These are phyloP conservation scores for Corymbia maculata DNA, from an alignment of 345 rosid genomes.

Conservation along the genomic window DNA sequence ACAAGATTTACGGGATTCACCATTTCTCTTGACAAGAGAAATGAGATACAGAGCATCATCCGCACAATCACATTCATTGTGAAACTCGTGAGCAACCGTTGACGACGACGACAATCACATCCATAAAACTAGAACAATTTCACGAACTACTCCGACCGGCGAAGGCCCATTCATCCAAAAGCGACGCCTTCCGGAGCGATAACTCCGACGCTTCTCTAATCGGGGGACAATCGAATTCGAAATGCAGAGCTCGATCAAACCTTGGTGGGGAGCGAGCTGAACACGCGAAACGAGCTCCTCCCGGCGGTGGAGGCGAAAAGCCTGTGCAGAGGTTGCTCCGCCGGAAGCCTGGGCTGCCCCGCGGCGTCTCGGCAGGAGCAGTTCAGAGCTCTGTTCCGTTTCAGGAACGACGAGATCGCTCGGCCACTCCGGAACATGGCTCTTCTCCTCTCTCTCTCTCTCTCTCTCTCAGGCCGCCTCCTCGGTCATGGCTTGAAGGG, in stretches of 20 bases:
- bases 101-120: background rate
- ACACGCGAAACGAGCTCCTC: constrained; percentile 27
- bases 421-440: constrained; percentile 35
- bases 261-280: constrained; percentile 33
- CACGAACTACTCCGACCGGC: background rate
- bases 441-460: background rate
- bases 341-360: constrained; percentile 13
- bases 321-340: constrained; percentile 11
- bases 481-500: background rate
- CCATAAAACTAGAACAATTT: background rate
- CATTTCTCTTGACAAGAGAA: background rate
- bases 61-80: background rate
- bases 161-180: background rate
- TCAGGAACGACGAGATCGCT: constrained; percentile 41
- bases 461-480: background rate
- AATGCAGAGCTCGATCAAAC: background rate
- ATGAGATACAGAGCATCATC: background rate
- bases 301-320: constrained; percentile 18
- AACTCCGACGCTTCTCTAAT: background rate
- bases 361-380: constrained; percentile 16
- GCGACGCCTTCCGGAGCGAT: background rate
- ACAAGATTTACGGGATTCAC: background rate
- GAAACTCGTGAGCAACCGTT: background rate
- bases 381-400: constrained; percentile 31
- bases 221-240: background rate